Evolutionary conservation across 2,329 filamentous ascomycete species (phyloP).

Genomic region (Ophiostoma angusticollis): DNA sequence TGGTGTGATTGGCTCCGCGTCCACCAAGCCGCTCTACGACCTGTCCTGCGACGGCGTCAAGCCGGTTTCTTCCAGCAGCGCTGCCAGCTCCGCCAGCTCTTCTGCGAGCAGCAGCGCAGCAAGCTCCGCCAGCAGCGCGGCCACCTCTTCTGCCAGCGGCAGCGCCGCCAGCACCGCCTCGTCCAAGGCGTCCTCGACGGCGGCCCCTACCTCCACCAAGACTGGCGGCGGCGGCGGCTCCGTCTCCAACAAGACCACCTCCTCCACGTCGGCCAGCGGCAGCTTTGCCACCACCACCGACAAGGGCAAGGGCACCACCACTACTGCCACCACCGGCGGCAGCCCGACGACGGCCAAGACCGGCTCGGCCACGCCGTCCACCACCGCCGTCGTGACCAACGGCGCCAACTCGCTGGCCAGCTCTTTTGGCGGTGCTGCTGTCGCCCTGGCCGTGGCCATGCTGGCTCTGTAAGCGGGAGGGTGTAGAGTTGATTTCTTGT

Average conservation of each 20-base stretch:
- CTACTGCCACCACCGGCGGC: slow-evolving; percentile 15
- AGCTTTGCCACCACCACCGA: slow-evolving; percentile 17
- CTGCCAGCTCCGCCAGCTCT: slow-evolving; percentile 13
- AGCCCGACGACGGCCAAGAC: slow-evolving; percentile 9
- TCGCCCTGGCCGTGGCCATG: slow-evolving; percentile 20
- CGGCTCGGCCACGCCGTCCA: slow-evolving; percentile 17
- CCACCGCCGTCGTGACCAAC: slow-evolving; percentile 17
- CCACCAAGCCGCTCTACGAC: slow-evolving; percentile 46
- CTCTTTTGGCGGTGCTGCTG: slow-evolving; percentile 20
- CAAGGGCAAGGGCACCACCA: slow-evolving; percentile 17
- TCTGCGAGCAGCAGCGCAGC: neutral
- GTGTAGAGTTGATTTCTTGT: neutral
- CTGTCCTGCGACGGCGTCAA: slow-evolving; percentile 41
- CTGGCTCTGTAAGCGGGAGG: slow-evolving; percentile 21
- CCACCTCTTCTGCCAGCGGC: neutral
- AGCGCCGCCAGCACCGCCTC: slow-evolving; percentile 1
- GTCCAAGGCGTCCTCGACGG: neutral
- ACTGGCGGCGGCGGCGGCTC: slow-evolving; percentile 11
- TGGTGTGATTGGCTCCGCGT: slow-evolving; percentile 49
- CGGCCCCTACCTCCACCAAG: neutral
- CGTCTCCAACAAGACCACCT: neutral
- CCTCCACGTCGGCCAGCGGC: slow-evolving; percentile 9
- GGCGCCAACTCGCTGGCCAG: slow-evolving; percentile 13
- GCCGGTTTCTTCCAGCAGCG: slow-evolving; percentile 12
- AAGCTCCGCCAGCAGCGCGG: neutral